Evolutionary conservation across 78 protist genomes (phyloP), one percentile per base, ranked within the genome.

Genomic region (Dictyostelium intermedium): DNA sequence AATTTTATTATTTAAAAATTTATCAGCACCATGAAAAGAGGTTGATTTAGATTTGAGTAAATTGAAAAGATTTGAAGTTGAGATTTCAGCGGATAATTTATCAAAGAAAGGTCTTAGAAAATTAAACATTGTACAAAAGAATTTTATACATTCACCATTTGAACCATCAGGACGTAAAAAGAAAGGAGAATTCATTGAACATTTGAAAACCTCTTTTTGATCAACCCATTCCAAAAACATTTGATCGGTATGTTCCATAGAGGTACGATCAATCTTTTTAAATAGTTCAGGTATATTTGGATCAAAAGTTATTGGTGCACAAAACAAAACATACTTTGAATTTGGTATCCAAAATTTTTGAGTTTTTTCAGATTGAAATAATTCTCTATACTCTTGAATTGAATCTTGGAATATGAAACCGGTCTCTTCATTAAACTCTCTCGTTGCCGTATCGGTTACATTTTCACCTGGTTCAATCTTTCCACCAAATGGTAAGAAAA

Each of bases 401-500:
- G 20, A 32, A 34, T 73, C 84, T 11, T n/a, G 3, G 37, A 87
- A 87, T 1, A 78, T 87, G 63, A 41, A 56, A 23, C 76, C 93
- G 0, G 80, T 87, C 63, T 87, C 85, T 45, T 87, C 84, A 66
- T 78, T 87, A 45, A 87, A 78, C 32, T 87, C 94, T 66, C 94
- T 60, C 0, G 73, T 10, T 5, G 94, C 87, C 18, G 94, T 89
- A 13, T 60, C 61, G 1, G 27, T 3, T 27, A 74, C 69, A 5
- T 30, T 60, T 45, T 89, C 94, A 11, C 84, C 82, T 6, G 14
- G 3, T 63, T 81, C 87, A 5, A 60, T 66, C 25, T 89, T 78
- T 9, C 94, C 94, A 32, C 94, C 94, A 47, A 89, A 81, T 10
- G 94, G 94, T 13, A 81, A 61, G 60, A 37, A 89, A 11, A 63